Evolutionary conservation across 352 stramenopile genomes (phyloP).

Genomic region (Phytophthora tubulina): DNA sequence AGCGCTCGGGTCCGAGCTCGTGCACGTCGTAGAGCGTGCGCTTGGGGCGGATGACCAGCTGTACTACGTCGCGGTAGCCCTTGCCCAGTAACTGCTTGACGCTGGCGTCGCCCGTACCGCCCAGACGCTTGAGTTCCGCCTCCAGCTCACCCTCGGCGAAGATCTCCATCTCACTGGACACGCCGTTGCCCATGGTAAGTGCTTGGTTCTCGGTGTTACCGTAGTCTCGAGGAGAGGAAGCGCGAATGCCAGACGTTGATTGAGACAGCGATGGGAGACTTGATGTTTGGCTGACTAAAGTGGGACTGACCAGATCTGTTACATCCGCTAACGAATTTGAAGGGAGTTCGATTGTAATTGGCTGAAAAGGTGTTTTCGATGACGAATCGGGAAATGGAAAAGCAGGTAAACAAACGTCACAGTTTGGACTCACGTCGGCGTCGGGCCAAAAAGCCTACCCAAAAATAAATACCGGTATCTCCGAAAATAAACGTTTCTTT

Average conservation of each 20-base stretch:
- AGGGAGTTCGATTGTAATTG: background rate
- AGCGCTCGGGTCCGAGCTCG: constrained; percentile 60
- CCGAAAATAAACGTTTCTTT: constrained; percentile 15
- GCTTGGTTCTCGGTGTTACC: background rate
- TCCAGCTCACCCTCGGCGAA: constrained; percentile 86
- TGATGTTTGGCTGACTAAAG: constrained; percentile 13
- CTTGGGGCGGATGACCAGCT: constrained; percentile 77
- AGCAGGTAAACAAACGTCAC: constrained; percentile 5
- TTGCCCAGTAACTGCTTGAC: constrained; percentile 80
- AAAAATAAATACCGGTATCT: constrained; percentile 7
- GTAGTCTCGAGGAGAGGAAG: background rate
- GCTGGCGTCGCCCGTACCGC: constrained; percentile 72
- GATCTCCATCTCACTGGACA: constrained; percentile 82
- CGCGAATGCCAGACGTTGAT: constrained; percentile 11
- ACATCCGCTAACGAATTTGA: constrained; percentile 2
- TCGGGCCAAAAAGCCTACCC: background rate
- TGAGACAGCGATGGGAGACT: background rate
- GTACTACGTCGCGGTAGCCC: constrained; percentile 81
- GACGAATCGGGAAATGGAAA: constrained; percentile 3
- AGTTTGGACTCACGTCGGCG: constrained; percentile 2
- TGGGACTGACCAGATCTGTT: constrained; percentile 13
- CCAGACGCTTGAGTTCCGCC: constrained; percentile 69
- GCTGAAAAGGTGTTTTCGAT: constrained; percentile 1
- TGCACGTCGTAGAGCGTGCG: constrained; percentile 62
- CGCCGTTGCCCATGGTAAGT: constrained; percentile 72